phyloP scores from a whole-genome alignment of 2,329 filamentous ascomycete genomes.

The Fusarium nisikadoi region DNA sequence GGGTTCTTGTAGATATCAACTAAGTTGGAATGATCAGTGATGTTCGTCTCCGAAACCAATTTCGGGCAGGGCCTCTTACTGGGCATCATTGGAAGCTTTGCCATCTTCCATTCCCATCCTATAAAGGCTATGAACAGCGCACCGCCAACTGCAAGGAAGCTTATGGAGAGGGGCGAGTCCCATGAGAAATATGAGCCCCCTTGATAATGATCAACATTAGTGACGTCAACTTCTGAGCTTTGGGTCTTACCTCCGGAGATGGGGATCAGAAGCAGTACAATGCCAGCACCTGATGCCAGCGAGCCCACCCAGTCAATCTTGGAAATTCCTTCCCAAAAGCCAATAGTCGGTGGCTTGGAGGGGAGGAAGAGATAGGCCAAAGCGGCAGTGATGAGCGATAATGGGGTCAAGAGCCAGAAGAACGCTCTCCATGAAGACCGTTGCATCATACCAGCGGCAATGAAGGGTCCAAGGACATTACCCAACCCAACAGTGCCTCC shows the following conservation, averaged over 20 bases:
- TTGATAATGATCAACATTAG: rapidly evolving
- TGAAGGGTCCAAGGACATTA: not conserved
- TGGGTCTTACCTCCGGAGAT: not conserved
- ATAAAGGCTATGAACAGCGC: not conserved
- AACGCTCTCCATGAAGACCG: not conserved
- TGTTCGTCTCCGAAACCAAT: too few relatives aligned
- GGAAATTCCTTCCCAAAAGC: not conserved
- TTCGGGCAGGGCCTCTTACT: not conserved
- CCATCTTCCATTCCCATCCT: slow-evolving; percentile 11
- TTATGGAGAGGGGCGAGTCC: not conserved
- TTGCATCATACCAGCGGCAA: not conserved
- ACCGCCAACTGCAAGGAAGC: not conserved
- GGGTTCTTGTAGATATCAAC: not conserved
- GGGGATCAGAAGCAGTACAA: not conserved
- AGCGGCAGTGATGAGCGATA: not conserved
- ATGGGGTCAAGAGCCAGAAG: not conserved
- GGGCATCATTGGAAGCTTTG: slow-evolving; percentile 17
- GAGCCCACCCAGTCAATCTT: slow-evolving; percentile 5
- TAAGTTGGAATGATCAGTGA: too few relatives aligned
- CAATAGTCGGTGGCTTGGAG: not conserved
- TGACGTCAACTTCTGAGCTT: rapidly evolving
- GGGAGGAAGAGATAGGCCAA: not conserved
- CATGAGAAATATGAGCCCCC: slow-evolving; percentile 8
- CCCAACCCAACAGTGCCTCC: not conserved
- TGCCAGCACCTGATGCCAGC: not conserved